Percentiles rank a stretch among this genome's conserved stretches.
Evolutionary conservation across 106 monocot species (phyloP).

Genomic region (Chionographis japonica): DNA sequence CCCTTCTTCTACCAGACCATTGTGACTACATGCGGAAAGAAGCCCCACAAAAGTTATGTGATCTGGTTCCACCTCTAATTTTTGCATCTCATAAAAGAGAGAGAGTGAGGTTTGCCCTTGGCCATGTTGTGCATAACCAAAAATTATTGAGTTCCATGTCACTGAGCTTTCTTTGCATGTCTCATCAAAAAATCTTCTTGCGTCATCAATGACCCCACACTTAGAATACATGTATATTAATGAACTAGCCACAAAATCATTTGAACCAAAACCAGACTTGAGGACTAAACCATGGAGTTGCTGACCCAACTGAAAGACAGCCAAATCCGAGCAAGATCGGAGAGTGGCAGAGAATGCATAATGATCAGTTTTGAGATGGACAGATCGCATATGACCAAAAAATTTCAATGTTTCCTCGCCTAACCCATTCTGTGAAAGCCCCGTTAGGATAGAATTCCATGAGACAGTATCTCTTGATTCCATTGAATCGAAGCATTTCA

Average conservation of each 20-base stretch:
- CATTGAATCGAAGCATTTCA: constrained; percentile 53
- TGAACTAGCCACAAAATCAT: constrained; percentile 71
- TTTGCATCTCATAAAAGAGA: constrained; percentile 60
- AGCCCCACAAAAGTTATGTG: constrained; percentile 79
- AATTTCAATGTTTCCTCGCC: constrained; percentile 64
- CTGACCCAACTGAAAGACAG: constrained; percentile 58
- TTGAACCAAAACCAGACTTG: constrained; percentile 40
- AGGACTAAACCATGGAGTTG: constrained; percentile 45
- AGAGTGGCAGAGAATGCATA: constrained; percentile 67
- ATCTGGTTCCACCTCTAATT: constrained; percentile 39
- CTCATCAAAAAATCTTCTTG: constrained; percentile 52
- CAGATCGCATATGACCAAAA: constrained; percentile 48
- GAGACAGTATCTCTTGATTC: constrained; percentile 49
- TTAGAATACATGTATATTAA: constrained; percentile 78
- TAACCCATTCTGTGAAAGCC: constrained; percentile 48
- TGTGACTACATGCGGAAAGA: constrained; percentile 77
- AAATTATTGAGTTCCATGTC: constrained; percentile 74
- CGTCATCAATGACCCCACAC: constrained; percentile 58
- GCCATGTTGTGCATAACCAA: constrained; percentile 71
- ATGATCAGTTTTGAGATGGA: constrained; percentile 26
- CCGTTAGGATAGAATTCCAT: constrained; percentile 76
- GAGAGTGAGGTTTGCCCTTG: constrained; percentile 38
- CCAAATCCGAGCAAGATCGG: constrained; percentile 64
- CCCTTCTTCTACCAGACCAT: constrained; percentile 63
- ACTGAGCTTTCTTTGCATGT: constrained; percentile 46